Evolutionary conservation across 306 rosid genomes (phyloP).

Genomic region (cucumber (Cucumis sativus)): Cucumber_9930_V3 NC_026657.2:36887001-36887500

Average conservation of each 20-base stretch:
- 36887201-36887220: constrained; percentile 5
- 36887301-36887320: constrained; percentile 51
- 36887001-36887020: constrained; percentile 39
- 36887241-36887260: constrained; percentile 35
- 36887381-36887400: constrained; percentile 15
- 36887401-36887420: constrained; percentile 49
- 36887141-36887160: constrained; percentile 68
- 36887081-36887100: constrained; percentile 27
- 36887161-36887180: constrained; percentile 40
- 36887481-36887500: constrained; percentile 51
- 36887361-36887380: constrained; percentile 59
- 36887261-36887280: constrained; percentile 31
- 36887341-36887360: constrained; percentile 51
- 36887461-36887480: constrained; percentile 30
- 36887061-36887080: constrained; percentile 20
- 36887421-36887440: constrained; percentile 60
- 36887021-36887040: constrained; percentile 32
- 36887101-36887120: constrained; percentile 35
- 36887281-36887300: constrained; percentile 38
- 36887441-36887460: constrained; percentile 17
- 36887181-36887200: constrained; percentile 12
- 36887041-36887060: constrained; percentile 39
- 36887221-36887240: constrained; percentile 24
- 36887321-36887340: constrained; percentile 21
- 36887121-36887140: constrained; percentile 50